Evolutionary conservation across 2,329 filamentous ascomycete genomes (phyloP), one percentile per base, ranked within the genome.

Genomic region (Basipetospora chlamydospora): DNA sequence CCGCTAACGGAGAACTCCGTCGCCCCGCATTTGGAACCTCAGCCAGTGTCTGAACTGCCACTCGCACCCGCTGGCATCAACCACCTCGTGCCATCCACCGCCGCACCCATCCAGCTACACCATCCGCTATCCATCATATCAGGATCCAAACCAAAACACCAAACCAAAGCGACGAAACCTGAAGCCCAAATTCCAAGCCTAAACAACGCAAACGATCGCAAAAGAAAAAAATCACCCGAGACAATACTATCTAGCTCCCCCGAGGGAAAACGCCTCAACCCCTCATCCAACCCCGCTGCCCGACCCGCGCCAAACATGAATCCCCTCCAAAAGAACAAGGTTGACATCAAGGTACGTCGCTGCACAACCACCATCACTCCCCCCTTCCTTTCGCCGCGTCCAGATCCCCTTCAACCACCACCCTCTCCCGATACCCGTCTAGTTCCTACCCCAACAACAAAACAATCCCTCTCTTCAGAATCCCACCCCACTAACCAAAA

Each of bases 301-400:
- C n/a, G n/a, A n/a, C n/a, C n/a, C 15, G 25, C 34, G 28, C 25
- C 23, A 30, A 67, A 49, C 46, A 92, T 96, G 85, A 95, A 95
- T 60, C 88, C 88, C 49, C 85, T 87, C 59, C 84, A 95, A 70
- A 87, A 93, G 73, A 95, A 95, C 72, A 96, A 98, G 70, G 73
- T 96, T 52, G 90, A 98, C 63, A 72, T 95, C 63, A 87, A 73
- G 68, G 90, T 95, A 31, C 32, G 35, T 17, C 28, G 20, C 16
- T 33, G 17, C 26, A 29, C 30, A 26, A 13, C 26, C 11, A 6
- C 2, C 30, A 20, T 15, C 11, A 20, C 4, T 20, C 30, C 13
- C 16, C 16, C 10, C 32, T 16, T 5, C 22, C 12, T 20, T 20
- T 16, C 18, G n/a, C n/a, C n/a, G n/a, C 30, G 10, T 33, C 30